These are phyloP conservation scores for Colletotrichum scovillei DNA, from an alignment of 2,329 filamentous ascomycete genomes.

Conservation along the genomic window DNA sequence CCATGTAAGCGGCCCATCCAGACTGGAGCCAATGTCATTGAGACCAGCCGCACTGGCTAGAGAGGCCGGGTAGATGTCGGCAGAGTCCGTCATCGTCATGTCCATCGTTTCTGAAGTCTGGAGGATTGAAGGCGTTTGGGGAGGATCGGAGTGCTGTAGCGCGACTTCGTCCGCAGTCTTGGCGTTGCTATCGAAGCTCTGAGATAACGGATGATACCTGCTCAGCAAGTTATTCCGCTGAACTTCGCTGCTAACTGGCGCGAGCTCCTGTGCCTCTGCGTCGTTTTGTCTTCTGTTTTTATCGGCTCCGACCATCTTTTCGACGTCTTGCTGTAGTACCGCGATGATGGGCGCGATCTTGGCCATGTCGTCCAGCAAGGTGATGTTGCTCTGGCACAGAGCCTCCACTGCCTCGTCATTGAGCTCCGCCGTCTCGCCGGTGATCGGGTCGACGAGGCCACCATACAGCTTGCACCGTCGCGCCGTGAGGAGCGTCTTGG, in stretches of 20 bases:
- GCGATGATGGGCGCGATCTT: slow-evolving; percentile 14
- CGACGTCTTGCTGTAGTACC: slow-evolving; percentile 24
- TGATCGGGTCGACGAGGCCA: background rate
- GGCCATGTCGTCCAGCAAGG: slow-evolving; percentile 23
- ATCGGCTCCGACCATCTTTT: slow-evolving; percentile 11
- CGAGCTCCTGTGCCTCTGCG: background rate
- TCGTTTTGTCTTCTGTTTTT: background rate
- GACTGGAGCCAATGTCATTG: background rate
- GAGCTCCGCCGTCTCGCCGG: background rate
- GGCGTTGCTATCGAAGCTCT: slow-evolving; percentile 19
- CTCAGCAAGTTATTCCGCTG: slow-evolving; percentile 15
- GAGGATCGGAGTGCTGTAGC: slow-evolving; percentile 18
- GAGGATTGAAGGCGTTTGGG: background rate
- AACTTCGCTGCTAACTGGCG: slow-evolving; percentile 18
- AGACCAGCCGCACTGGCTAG: background rate
- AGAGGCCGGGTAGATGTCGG: slow-evolving; percentile 12
- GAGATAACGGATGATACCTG: slow-evolving; percentile 20
- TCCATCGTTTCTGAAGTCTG: background rate
- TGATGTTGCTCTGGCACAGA: slow-evolving; percentile 13
- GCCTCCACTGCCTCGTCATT: background rate
- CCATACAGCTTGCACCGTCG: background rate
- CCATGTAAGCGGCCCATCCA: slow-evolving; percentile 14
- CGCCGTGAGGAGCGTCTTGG: slow-evolving; percentile 20
- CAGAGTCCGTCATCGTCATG: background rate
- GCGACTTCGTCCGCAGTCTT: slow-evolving; percentile 22